Conservation (phyloP, 202 grass and related monocot genomes). For the Eragrostis tef region DNA sequence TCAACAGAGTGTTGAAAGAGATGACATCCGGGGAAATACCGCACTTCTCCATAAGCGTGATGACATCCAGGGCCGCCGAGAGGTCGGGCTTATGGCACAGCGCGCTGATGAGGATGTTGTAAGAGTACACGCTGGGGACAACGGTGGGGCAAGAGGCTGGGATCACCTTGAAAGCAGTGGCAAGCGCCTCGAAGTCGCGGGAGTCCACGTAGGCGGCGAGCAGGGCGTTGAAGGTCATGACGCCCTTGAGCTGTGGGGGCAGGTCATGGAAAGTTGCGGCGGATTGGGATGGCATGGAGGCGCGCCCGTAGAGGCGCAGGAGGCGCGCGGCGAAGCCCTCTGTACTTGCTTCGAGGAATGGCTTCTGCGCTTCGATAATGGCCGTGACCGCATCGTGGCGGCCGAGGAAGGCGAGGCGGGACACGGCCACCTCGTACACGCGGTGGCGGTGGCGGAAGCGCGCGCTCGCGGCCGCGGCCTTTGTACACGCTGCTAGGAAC, state of each 20-base stretch:
- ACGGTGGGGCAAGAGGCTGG: conserved; percentile 47
- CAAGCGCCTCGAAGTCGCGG: conserved; percentile 33
- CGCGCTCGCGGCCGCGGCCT: conserved; percentile 13
- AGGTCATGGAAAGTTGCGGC: conserved; percentile 50
- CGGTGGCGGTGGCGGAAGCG: conserved; percentile 64
- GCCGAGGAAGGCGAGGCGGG: conserved; percentile 51
- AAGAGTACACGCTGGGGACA: conserved; percentile 48
- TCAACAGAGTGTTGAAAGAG: conserved; percentile 65
- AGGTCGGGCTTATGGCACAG: conserved; percentile 58
- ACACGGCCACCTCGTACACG: conserved; percentile 57
- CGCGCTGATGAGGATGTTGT: conserved; percentile 61
- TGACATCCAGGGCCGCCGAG: conserved; percentile 48
- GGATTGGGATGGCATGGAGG: conserved; percentile 63
- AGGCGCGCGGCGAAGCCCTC: conserved; percentile 64
- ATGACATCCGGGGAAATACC: conserved; percentile 37
- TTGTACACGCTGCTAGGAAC: conserved; percentile 59
- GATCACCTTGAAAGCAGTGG: conserved; percentile 48
- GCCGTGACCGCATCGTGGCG: conserved; percentile 53
- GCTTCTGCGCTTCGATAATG: conserved; percentile 66
- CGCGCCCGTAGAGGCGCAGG: conserved; percentile 66
- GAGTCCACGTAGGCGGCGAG: conserved; percentile 30
- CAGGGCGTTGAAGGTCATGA: conserved; percentile 63
- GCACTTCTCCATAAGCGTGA: conserved; percentile 60
- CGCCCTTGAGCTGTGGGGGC: conserved; percentile 36
- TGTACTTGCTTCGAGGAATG: conserved; percentile 47